phyloP scores from a whole-genome alignment of 2,329 filamentous ascomycete species.

The Sporothrix phasma region DNA sequence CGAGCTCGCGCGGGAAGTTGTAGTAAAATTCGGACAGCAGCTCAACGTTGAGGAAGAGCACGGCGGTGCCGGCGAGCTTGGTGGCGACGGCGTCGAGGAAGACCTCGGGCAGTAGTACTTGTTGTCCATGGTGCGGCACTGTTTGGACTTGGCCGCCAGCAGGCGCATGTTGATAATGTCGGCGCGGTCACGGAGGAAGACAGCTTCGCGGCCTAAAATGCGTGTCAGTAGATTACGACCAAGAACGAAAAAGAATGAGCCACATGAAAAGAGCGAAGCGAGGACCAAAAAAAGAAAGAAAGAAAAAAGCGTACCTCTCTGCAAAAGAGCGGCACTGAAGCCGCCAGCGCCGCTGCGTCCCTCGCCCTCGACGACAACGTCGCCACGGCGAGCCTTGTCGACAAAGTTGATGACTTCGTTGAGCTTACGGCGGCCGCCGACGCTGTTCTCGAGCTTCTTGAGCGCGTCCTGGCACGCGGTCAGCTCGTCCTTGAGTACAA shows the following conservation, averaged over 20 bases:
- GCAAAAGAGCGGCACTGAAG: conserved; percentile 78
- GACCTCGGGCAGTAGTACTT: conserved; percentile 93
- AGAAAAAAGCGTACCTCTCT: conserved; percentile 52
- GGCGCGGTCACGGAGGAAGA: conserved; percentile 86
- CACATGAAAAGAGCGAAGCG: background rate
- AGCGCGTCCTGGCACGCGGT: conserved; percentile 71
- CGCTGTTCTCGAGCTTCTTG: conserved; percentile 61
- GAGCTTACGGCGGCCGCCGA: conserved; percentile 76
- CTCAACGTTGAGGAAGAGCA: conserved; percentile 95
- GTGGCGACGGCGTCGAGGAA: conserved; percentile 96
- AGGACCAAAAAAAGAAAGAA: background rate
- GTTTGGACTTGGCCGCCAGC: conserved; percentile 77
- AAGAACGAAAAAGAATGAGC: background rate
- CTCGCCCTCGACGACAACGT: conserved; percentile 75
- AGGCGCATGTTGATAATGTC: conserved; percentile 87
- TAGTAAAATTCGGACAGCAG: conserved; percentile 96
- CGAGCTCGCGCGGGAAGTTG: conserved; percentile 88
- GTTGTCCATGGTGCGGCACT: conserved; percentile 73
- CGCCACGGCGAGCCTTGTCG: conserved; percentile 78
- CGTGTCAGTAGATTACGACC: conserved; percentile 21
- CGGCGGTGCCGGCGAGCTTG: conserved; percentile 88
- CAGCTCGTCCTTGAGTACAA: conserved; percentile 78
- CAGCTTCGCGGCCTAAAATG: conserved; percentile 70
- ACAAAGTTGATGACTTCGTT: conserved; percentile 86
- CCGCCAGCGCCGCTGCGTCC: conserved; percentile 79